phyloP scores from a whole-genome alignment of 371 early-diverging fungal genomes.

The Apophysomyces elegans region DNA sequence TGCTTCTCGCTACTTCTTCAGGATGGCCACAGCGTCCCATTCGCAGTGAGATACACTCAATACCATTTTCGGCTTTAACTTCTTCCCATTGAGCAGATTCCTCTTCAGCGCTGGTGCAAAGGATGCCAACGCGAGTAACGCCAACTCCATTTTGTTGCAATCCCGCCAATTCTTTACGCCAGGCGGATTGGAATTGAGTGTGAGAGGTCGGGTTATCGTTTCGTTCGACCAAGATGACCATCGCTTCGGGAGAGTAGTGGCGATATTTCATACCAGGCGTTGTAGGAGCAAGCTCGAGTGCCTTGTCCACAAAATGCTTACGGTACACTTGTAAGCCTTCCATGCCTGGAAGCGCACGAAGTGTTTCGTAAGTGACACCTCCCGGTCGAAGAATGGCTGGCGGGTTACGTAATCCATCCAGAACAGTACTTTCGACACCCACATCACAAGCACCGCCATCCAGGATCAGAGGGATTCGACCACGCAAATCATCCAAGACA shows the following conservation, averaged over 20 bases:
- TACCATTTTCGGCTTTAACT: constrained; percentile 14
- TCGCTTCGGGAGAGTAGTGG: constrained; percentile 96
- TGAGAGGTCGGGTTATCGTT: constrained; percentile 9
- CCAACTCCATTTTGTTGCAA: constrained; percentile 23
- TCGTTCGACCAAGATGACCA: constrained; percentile 77
- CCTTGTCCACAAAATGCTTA: constrained; percentile 73
- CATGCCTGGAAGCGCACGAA: constrained; percentile 59
- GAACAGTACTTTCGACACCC: constrained; percentile 98
- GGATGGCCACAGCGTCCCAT: constrained; percentile 57
- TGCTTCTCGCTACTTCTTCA: constrained; percentile 74
- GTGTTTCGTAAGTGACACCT: constrained; percentile 88
- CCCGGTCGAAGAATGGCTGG: constrained; percentile 98
- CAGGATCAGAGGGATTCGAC: constrained; percentile 85
- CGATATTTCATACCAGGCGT: constrained; percentile 99
- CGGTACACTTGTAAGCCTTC: constrained; percentile 76
- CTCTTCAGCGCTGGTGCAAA: constrained; percentile 28
- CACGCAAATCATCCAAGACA: constrained; percentile 88
- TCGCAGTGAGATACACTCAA: constrained; percentile 30
- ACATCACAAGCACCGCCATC: constrained; percentile 93
- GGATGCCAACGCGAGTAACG: constrained; percentile 23
- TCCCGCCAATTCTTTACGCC: constrained; percentile 25
- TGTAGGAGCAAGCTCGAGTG: constrained; percentile 80
- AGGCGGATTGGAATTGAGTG: constrained; percentile 25
- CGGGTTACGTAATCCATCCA: constrained; percentile 76
- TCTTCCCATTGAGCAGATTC: constrained; percentile 28